Evolutionary conservation across 2,329 filamentous ascomycete genomes (phyloP).

Genomic region (Colletotrichum camelliae): DNA sequence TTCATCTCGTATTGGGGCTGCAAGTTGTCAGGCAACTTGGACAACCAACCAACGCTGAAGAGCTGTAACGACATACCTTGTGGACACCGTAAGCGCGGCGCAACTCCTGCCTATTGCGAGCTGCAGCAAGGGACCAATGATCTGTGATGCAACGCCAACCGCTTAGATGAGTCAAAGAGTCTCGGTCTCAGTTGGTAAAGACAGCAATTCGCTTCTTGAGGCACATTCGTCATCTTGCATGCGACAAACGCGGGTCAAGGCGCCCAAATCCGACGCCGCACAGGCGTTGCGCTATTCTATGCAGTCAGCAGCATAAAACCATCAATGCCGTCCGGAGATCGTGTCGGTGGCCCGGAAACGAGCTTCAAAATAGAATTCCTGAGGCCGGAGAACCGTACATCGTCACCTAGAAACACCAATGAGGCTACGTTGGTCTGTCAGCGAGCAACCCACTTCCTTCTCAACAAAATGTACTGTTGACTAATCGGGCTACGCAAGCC

Average conservation of each 20-base stretch:
- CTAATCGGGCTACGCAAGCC: background rate
- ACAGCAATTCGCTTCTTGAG: background rate
- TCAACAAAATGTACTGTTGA: slow-evolving; percentile 8
- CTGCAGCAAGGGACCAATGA: background rate
- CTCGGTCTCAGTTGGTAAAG: background rate
- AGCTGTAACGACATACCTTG: background rate
- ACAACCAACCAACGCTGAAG: background rate
- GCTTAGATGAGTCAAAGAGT: background rate
- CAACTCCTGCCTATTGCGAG: background rate
- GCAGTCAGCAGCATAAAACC: background rate
- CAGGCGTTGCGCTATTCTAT: background rate
- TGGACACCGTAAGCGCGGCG: background rate
- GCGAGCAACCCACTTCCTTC: background rate
- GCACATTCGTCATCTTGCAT: background rate
- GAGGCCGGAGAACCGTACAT: background rate
- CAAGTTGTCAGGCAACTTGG: background rate
- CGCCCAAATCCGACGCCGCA: background rate
- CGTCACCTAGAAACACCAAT: background rate
- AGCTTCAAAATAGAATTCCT: background rate
- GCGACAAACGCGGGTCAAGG: background rate
- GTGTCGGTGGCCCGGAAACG: background rate
- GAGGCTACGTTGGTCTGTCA: background rate
- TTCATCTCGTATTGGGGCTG: background rate
- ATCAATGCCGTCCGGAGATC: background rate
- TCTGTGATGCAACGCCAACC: background rate